Percentiles rank a stretch among this genome's conserved stretches.
These are phyloP conservation scores for Zymoseptoria passerinii DNA, from an alignment of 2,329 filamentous ascomycete genomes.

Conservation along the genomic window DNA sequence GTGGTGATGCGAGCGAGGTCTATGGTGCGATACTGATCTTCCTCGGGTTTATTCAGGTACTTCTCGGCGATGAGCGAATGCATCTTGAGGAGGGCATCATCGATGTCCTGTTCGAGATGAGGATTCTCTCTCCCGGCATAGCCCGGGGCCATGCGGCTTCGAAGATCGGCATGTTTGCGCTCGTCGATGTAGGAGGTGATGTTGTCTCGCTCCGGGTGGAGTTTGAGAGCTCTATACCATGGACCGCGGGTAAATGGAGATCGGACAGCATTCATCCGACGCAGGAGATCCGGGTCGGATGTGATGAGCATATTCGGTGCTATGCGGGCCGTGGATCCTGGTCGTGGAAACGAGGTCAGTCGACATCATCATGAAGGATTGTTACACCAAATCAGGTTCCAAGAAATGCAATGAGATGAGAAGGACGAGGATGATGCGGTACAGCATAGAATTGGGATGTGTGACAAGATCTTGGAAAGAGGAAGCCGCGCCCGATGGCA, in stretches of 20 bases:
- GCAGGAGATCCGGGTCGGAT: conserved; percentile 30
- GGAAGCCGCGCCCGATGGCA: background rate
- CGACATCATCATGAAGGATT: background rate
- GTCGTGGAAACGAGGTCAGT: background rate
- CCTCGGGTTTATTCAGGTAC: conserved; percentile 28
- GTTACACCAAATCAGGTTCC: conserved; percentile 1
- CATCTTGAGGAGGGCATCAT: conserved; percentile 29
- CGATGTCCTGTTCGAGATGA: conserved; percentile 31
- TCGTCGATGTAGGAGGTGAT: conserved; percentile 34
- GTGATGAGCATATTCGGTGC: conserved; percentile 32
- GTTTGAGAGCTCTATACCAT: conserved; percentile 32
- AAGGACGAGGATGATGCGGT: conserved; percentile 1
- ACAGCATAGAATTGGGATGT: background rate
- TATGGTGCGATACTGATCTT: conserved; percentile 26
- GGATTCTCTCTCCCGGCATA: conserved; percentile 36
- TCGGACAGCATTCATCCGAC: conserved; percentile 33
- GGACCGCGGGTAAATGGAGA: conserved; percentile 30
- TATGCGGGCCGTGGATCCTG: conserved; percentile 33
- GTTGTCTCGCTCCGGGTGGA: conserved; percentile 34
- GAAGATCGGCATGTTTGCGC: conserved; percentile 31
- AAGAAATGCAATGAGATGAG: background rate
- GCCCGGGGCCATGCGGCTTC: conserved; percentile 31
- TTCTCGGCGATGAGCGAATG: conserved; percentile 28
- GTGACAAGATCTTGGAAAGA: background rate
- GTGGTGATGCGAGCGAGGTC: conserved; percentile 31